These are phyloP conservation scores for Zygosaccharomyces pseudobailii DNA, from an alignment of 1,139 yeast genomes.

Conservation along the genomic window DNA sequence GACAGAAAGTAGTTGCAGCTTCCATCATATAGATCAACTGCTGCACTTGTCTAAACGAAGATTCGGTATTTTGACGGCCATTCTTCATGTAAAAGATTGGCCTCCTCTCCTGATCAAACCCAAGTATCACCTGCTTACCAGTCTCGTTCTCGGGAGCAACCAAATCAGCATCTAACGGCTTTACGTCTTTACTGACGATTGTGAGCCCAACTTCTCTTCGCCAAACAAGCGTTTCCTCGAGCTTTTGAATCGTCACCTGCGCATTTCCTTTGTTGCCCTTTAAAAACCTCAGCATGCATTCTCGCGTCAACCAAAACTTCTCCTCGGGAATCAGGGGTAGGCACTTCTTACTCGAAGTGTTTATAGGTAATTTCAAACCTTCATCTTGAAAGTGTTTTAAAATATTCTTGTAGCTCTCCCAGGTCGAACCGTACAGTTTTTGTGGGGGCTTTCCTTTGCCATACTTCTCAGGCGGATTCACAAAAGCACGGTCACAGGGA, in stretches of 20 bases:
- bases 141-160: slow-evolving; percentile 73
- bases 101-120: slow-evolving; percentile 78
- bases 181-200: slow-evolving; percentile 41
- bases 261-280: slow-evolving; percentile 87
- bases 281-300: slow-evolving; percentile 78
- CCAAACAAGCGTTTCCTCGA: slow-evolving; percentile 78
- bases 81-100: slow-evolving; percentile 87
- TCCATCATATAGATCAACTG: slow-evolving; percentile 89
- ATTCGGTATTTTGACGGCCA: slow-evolving; percentile 88
- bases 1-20: slow-evolving; percentile 82
- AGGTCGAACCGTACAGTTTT: slow-evolving; percentile 50
- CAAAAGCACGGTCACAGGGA: slow-evolving; percentile 21
- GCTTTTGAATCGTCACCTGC: slow-evolving; percentile 62
- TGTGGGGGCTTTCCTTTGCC: slow-evolving; percentile 17
- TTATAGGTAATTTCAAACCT: slow-evolving; percentile 28
- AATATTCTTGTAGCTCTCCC: slow-evolving; percentile 51
- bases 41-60: slow-evolving; percentile 82
- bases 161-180: slow-evolving; percentile 52
- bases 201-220: slow-evolving; percentile 85
- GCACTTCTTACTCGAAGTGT: slow-evolving; percentile 36
- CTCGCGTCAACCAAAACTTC: slow-evolving; percentile 82
- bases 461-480: slow-evolving; percentile 23
- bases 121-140: slow-evolving; percentile 83
- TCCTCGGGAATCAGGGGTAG: slow-evolving; percentile 53
- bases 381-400: slow-evolving; percentile 52